Base-by-base conservation (phyloP, 1,284 basidiomycete species). In the Trametes versicolor region DNA sequence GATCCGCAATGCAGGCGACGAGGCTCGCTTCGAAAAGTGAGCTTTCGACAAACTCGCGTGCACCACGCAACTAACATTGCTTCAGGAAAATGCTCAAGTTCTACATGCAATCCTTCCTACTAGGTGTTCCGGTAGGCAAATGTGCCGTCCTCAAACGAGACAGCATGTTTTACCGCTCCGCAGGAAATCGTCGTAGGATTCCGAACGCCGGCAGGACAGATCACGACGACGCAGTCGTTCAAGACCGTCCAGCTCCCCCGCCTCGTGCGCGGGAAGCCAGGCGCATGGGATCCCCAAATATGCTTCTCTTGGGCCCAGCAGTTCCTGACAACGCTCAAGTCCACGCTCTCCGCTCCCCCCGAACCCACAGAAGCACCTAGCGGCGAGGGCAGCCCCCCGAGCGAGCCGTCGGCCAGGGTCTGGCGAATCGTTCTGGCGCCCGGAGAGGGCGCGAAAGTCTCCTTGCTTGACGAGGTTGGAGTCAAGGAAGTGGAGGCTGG, bases 91-190 rank as follows among this genome's bases (percentile, higher is more conserved):
- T 98, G 51, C 86, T 99, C 61, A 97, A 97, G 74, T 96, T 97
- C 79, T 99, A 97, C 85, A 91, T 97, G 64, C 97, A 99, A 74
- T 97, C 95, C 2, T 98, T 95, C 78, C 84, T 98, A 21, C 85
- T 98, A 47, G 96, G 96, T 49, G 91, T 98, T 23, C 93, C 93
- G 15, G 94, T 96, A 72, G 71, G 91, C 79, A 36, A 21, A 19
- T 48, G n/a, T 49, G 25, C 54, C 13, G 5, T 17, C 17, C 2
- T 17, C 3, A 10, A 17, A 43, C 4, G 19, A 10, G 41, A 19
- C 3, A 13, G 6, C 17, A 43, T 39, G n/a, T n/a, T 25, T 25
- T 13, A 23, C 36, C n/a, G 6, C 17, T 15, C 32, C 43, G 29
- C 17, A 97, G 90, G 90, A 92, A 73, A 90, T 99, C 58, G 82